phyloP scores from a whole-genome alignment of 176 grass and related monocot species.

The Tuctoria greenei region DNA sequence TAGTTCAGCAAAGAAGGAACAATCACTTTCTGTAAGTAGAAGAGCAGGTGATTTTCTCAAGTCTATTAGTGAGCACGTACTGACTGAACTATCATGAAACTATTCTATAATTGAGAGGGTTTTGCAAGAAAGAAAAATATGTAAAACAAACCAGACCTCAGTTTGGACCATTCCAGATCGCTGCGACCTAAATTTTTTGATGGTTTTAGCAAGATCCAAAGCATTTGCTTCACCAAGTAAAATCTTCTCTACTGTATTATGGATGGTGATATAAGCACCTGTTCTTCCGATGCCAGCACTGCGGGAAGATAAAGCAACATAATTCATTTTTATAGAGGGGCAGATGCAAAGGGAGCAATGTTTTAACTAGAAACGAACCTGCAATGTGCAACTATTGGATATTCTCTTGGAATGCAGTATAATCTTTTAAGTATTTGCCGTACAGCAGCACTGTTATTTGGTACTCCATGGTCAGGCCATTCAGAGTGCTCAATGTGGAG shows the following conservation, averaged over 20 bases:
- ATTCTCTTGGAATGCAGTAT: slow-evolving; percentile 37
- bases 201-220: slow-evolving; percentile 55
- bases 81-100: background rate
- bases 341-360: background rate
- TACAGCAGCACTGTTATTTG: slow-evolving; percentile 47
- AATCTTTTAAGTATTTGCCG: slow-evolving; percentile 64
- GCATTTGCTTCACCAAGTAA: slow-evolving; percentile 58
- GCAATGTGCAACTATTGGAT: slow-evolving; percentile 89
- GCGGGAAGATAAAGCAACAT: slow-evolving; percentile 29
- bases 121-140: background rate
- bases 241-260: slow-evolving; percentile 82
- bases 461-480: slow-evolving; percentile 96
- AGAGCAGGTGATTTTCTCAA: background rate
- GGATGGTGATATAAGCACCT: slow-evolving; percentile 74
- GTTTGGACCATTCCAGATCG: slow-evolving; percentile 82
- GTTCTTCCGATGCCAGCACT: slow-evolving; percentile 97
- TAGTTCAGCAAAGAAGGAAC: slow-evolving; percentile 6
- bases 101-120: background rate
- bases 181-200: slow-evolving; percentile 63
- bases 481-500: slow-evolving; percentile 78
- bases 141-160: slow-evolving; percentile 41
- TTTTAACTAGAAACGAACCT: slow-evolving; percentile 53
- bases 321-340: slow-evolving; percentile 21
- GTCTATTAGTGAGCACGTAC: background rate
- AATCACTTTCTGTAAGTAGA: background rate